A percentile compares a stretch with the other conserved stretches of the same genome.
phyloP scores from a whole-genome alignment of 2,329 filamentous ascomycete genomes.

The Aspergillus japonicus region DNA sequence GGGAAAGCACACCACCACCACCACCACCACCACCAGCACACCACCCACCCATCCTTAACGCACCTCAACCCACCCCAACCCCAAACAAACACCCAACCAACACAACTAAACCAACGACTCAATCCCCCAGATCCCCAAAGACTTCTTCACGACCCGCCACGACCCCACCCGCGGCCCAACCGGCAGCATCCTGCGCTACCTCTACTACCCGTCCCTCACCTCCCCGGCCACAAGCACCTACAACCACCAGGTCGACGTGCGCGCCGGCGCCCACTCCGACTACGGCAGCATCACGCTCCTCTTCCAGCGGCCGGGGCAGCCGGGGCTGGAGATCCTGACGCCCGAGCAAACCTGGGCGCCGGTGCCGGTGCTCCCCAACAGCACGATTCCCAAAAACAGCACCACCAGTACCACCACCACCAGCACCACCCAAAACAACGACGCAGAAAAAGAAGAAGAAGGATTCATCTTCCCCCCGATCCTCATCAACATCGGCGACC shows the following conservation, averaged over 20 bases:
- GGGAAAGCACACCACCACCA: no score
- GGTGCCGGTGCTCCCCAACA: slow-evolving; percentile 62
- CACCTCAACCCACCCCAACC: not conserved
- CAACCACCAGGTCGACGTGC: slow-evolving; percentile 62
- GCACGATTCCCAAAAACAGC: not conserved
- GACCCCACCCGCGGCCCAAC: slow-evolving; percentile 51
- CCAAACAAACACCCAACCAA: not conserved
- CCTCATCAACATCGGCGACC: slow-evolving; percentile 69
- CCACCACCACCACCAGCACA: no score
- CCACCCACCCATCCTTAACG: not conserved
- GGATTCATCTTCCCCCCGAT: slow-evolving; percentile 64
- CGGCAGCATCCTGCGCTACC: slow-evolving; percentile 64
- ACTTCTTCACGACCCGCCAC: slow-evolving; percentile 64
- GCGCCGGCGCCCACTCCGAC: slow-evolving; percentile 89
- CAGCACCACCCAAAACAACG: not conserved
- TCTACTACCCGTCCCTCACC: slow-evolving; percentile 66
- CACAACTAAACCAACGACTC: not conserved
- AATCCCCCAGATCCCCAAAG: slow-evolving; percentile 40
- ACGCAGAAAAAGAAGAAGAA: slow-evolving; percentile 1
- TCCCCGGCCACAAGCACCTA: slow-evolving; percentile 46
- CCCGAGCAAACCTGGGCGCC: slow-evolving; percentile 59
- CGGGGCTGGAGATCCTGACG: slow-evolving; percentile 79
- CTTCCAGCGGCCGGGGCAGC: slow-evolving; percentile 81
- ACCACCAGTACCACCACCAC: not conserved
- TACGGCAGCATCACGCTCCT: slow-evolving; percentile 70